These are phyloP conservation scores for Arabidopsis arenosa DNA, from an alignment of 345 rosid genomes.

Conservation along the genomic window DNA sequence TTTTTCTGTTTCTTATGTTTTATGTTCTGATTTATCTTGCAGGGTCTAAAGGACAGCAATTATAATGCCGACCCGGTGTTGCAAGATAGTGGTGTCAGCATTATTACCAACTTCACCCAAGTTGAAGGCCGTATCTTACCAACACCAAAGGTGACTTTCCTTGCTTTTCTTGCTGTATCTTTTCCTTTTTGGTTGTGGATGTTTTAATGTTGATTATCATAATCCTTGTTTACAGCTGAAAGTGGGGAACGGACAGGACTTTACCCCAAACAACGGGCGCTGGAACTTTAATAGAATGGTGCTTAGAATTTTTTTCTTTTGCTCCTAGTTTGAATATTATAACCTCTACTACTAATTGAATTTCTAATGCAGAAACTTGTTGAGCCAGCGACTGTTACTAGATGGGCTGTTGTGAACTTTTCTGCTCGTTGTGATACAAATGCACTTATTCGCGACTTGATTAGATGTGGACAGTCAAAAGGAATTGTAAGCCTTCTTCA, in stretches of 20 bases:
- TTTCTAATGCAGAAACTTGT: slow-evolving; percentile 63
- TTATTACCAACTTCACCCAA: slow-evolving; percentile 61
- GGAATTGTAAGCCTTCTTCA: slow-evolving; percentile 73
- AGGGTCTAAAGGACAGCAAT: slow-evolving; percentile 75
- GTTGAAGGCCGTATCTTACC: slow-evolving; percentile 82
- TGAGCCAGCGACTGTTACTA: slow-evolving; percentile 67
- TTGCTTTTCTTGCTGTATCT: slow-evolving; percentile 9
- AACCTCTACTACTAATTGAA: slow-evolving; percentile 13
- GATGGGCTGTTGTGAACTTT: slow-evolving; percentile 91
- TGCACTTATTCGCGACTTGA: slow-evolving; percentile 58
- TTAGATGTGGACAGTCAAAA: slow-evolving; percentile 72
- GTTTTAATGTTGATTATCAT: neutral
- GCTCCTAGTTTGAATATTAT: neutral
- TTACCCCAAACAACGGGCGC: slow-evolving; percentile 76
- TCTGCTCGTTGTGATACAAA: slow-evolving; percentile 80
- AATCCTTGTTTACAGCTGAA: slow-evolving; percentile 59
- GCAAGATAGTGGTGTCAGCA: slow-evolving; percentile 71
- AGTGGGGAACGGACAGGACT: slow-evolving; percentile 84
- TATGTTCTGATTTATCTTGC: slow-evolving; percentile 29
- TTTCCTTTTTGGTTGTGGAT: neutral
- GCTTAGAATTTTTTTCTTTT: neutral
- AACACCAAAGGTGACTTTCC: slow-evolving; percentile 67
- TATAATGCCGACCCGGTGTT: slow-evolving; percentile 76
- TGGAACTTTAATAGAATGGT: slow-evolving; percentile 98
- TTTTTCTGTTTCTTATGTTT: slow-evolving; percentile 1